Conservation (phyloP, 2,329 filamentous ascomycete genomes). For the Neoascochyta sp. region DNA sequence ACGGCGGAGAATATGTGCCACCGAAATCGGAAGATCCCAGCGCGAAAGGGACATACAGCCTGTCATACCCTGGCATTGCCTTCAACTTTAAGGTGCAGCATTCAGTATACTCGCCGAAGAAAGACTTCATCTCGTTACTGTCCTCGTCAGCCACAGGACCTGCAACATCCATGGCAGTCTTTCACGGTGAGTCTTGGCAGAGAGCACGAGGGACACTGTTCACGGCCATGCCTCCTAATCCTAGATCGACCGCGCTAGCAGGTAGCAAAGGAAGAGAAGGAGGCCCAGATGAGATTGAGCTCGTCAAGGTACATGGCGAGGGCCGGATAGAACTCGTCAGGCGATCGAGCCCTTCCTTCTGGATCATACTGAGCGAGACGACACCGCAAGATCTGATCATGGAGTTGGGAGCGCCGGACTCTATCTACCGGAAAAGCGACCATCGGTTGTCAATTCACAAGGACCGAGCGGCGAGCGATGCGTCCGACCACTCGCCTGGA, state of each 20-base stretch:
- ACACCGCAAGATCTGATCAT: conserved; percentile 88
- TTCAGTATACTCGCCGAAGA: conserved; percentile 69
- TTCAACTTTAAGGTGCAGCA: conserved; percentile 81
- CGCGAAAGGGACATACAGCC: conserved; percentile 70
- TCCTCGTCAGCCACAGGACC: conserved; percentile 72
- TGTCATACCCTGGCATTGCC: conserved; percentile 91
- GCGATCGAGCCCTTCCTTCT: conserved; percentile 63
- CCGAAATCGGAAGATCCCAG: conserved; percentile 53
- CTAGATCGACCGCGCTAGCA: conserved; percentile 66
- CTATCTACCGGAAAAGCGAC: conserved; percentile 89
- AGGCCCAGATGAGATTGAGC: conserved; percentile 83
- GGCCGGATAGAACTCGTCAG: conserved; percentile 75
- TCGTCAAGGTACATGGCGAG: conserved; percentile 72
- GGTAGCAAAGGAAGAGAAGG: conserved; percentile 67
- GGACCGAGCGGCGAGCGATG: conserved; percentile 36
- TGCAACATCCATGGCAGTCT: conserved; percentile 85
- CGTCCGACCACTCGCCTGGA: conserved; percentile 31
- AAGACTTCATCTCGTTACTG: conserved; percentile 81
- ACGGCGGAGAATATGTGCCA: conserved; percentile 85
- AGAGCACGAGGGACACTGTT: conserved; percentile 75
- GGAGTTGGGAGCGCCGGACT: conserved; percentile 87
- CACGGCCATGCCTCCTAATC: conserved; percentile 67
- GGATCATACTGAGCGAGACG: conserved; percentile 76
- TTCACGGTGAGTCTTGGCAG: conserved; percentile 85
- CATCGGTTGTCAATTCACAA: conserved; percentile 80